Evolutionary conservation across 495 filamentous ascomycete genomes (phyloP), one percentile per base, ranked within the genome.

Genomic region (Talaromyces ruber): DNA sequence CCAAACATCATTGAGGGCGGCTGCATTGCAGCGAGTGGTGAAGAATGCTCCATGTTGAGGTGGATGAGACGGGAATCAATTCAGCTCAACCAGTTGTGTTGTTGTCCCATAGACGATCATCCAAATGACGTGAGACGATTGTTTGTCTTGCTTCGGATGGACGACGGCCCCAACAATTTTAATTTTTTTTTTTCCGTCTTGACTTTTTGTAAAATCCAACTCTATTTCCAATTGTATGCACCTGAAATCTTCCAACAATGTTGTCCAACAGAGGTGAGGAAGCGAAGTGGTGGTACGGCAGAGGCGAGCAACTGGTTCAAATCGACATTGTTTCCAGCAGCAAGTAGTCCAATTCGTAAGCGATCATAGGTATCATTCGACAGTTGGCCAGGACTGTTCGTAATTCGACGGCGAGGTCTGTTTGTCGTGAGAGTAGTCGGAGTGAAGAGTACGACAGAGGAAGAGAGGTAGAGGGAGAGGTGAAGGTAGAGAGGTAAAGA

Each of bases 21-120:
- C 80, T 91, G 92, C 88, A 98, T 90, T 43, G 93, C 92, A 70
- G 93, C 94, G 67, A 97, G 76, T 52, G 94, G 94, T 61, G 94
- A 98, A 56, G 93, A 98, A 53, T 87, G 87, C 76, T 96, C 90
- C 91, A 98, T 97, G 61, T 63, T 73, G 43, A 34, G 59, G 63
- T 51, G 60, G 57, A 63, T 37, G 25, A 24, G 26, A 61, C 14
- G 52, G 16, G 45, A 16, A 58, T 53, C 56, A 26, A 24, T 45
- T 29, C 43, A 32, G 11, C 18, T 61, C 59, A 45, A 32, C 47
- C 24, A 18, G 18, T 61, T 32, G 39, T 34, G 12, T 22, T 14
- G 39, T 37, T 32, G 21, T 30, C 50, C 50, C 51, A 60, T 28
- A 61, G 59, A 64, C 56, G 54, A 57, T 57, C 54, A 34, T 29